These are phyloP conservation scores for Naganishia liquefaciens DNA, from an alignment of 1,284 basidiomycete species.

Conservation along the genomic window DNA sequence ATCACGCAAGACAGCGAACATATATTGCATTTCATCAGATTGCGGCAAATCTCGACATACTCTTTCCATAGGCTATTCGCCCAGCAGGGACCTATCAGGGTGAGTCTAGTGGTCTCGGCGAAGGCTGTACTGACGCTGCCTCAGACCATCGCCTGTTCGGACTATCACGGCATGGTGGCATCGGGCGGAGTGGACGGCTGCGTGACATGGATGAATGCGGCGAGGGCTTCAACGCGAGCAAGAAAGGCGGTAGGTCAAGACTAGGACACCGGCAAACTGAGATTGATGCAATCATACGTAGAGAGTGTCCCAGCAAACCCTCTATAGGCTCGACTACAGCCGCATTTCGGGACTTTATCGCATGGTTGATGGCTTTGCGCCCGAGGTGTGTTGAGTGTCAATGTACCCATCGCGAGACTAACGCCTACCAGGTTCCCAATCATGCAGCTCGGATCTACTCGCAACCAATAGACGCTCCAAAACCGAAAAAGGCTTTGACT, in stretches of 20 bases:
- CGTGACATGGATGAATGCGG: constrained; percentile 66
- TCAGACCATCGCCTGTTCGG: constrained; percentile 71
- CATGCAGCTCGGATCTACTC: constrained; percentile 21
- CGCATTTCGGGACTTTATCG: constrained; percentile 68
- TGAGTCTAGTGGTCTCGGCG: constrained; percentile 48
- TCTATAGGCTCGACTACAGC: constrained; percentile 84
- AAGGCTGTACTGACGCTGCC: neutral
- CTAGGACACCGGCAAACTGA: constrained; percentile 55
- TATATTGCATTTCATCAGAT: constrained; percentile 39
- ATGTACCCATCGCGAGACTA: neutral
- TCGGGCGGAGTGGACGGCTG: constrained; percentile 79
- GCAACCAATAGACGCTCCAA: constrained; percentile 38
- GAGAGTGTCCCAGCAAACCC: constrained; percentile 1
- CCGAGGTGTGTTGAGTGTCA: constrained; percentile 59
- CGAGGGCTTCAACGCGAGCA: constrained; percentile 59
- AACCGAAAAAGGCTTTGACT: constrained; percentile 46
- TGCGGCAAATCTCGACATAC: constrained; percentile 36
- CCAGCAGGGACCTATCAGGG: constrained; percentile 71
- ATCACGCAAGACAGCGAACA: constrained; percentile 48
- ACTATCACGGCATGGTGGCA: constrained; percentile 81
- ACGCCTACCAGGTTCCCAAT: constrained; percentile 3
- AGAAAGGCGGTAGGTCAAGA: constrained; percentile 61
- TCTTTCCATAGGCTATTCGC: constrained; percentile 34
- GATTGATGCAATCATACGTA: neutral
- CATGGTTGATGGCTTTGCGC: constrained; percentile 79